Evolutionary conservation across 768 basidiomycete species (phyloP), one percentile per base, ranked within the genome.

Genomic region (Russula sp.): DNA sequence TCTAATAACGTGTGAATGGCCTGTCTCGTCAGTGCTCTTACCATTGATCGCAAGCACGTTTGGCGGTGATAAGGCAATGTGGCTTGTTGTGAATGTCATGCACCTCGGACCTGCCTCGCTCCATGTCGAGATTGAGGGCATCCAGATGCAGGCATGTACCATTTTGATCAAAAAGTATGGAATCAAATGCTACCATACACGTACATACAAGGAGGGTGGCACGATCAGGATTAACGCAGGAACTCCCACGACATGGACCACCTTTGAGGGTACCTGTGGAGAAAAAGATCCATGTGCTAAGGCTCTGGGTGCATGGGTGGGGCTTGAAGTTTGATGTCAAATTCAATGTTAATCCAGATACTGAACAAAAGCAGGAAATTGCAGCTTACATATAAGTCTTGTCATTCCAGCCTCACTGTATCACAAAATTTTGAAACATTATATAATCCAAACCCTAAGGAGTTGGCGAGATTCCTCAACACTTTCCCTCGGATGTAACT

Each of bases 91-190:
- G 22, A 75, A 73, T 8, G 69, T 79, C 8, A 72, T 70, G 48
- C 78, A 83, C 14, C 76, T 77, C 2, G 78, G 78, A n/a, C 57
- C 72, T 0, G 75, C 78, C 26, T 76, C 78, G 1, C 85, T 83
- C 22, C 73, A 73, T 30, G 76, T 90, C 62, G 71, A 70, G 3
- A 71, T 91, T 13, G 73, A 75, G 52, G 88, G 86, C 14, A 73
- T 72, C 49, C 86, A 89, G 71, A 87, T 87, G 13, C 83, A 87
- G 24, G 78, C 78, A 18, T 91, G 90, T 71, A 73, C 81, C 55
- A 67, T 91, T 26, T 78, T 83, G 59, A 85, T 91, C 66, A 81
- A 81, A 62, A 75, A 75, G 48, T 76, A 60, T 7, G 18, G 26
- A 6, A 61, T 66, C 26, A 32, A 20, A 5, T 42, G 67, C 6